Evolutionary conservation across 1,139 yeast genomes (phyloP), one percentile per base, ranked within the genome.

Genomic region (Geotrichum bryndzae): DNA sequence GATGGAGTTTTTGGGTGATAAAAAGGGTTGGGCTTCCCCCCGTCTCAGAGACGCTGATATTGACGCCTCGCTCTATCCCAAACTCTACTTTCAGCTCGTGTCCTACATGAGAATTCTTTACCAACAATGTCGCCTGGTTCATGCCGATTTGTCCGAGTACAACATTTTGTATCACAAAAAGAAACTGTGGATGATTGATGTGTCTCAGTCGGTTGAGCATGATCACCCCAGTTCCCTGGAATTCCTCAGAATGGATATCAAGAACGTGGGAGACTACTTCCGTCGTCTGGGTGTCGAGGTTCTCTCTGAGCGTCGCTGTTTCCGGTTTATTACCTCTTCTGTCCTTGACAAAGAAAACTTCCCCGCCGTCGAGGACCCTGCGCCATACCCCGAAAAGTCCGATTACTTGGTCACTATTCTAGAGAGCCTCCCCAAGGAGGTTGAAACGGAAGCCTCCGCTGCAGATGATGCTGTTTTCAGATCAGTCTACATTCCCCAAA

Each of bases 161-260:
- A 95, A 95, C 72, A 88, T 95, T 65, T 88, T 95, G 31, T 79
- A 78, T 66, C 97, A 92, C 72, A 72, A 89, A n/a, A 86, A 82
- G 54, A 82, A 85, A 70, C 77, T 95, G 46, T 91, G 88, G 75
- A 90, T 95, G 63, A 90, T 95, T 68, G 99, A 95, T 77, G 99
- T 95, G 25, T 92, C 98, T 0, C 99, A 95, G 73, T 87, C 96
- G 48, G 99, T 95, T 33, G 98, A 95, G 73, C 98, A 96, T 27
- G 97, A 92, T 69, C 99, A 95, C 74, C 99, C 98, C 6, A 91
- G 90, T 89, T 89, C 97, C 54, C 79, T 94, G 64, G 98, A 94
- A 72, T 95, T 95, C 72, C 77, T 95, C 64, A 80, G 99, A 72
- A 94, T 94, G 99, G 99, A 95, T 75, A 92, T 95, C 70, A 94